A percentile compares a stretch with the other conserved stretches of the same genome.
These are phyloP conservation scores for Penicillium desertorum DNA, from an alignment of 495 filamentous ascomycete species.

Conservation along the genomic window DNA sequence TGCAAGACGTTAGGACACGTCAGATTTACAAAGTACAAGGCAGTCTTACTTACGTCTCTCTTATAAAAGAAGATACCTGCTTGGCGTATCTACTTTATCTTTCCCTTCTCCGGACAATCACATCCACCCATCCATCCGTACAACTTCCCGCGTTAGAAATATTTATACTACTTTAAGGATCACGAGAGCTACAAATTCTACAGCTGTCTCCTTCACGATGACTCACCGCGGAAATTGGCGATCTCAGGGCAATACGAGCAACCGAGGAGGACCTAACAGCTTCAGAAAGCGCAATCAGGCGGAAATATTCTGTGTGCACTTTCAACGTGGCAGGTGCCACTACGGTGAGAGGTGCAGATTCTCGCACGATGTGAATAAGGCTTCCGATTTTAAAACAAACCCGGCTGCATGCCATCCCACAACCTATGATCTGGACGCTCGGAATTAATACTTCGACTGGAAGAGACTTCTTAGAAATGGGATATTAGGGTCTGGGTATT, in stretches of 20 bases:
- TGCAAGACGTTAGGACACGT: too few relatives aligned
- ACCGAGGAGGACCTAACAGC: conserved; percentile 7
- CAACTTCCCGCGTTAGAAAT: too few relatives aligned
- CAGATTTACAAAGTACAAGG: too few relatives aligned
- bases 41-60: too few relatives aligned
- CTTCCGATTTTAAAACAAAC: conserved; percentile 1
- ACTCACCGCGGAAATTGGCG: conserved; percentile 10
- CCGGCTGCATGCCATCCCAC: not conserved
- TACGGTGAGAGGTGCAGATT: conserved; percentile 16
- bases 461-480: conserved; percentile 11
- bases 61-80: too few relatives aligned
- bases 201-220: not conserved
- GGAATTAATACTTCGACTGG: conserved; percentile 19
- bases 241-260: conserved; percentile 8
- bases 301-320: conserved; percentile 6
- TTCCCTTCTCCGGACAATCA: too few relatives aligned
- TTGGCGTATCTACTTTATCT: too few relatives aligned
- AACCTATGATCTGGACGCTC: conserved; percentile 6
- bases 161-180: too few relatives aligned
- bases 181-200: too few relatives aligned
- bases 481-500: not conserved
- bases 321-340: conserved; percentile 16
- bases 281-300: conserved; percentile 7
- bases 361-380: conserved; percentile 11
- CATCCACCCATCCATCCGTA: too few relatives aligned